Conservation (phyloP, 306 rosid species). For the Malus orientalis region DNA sequence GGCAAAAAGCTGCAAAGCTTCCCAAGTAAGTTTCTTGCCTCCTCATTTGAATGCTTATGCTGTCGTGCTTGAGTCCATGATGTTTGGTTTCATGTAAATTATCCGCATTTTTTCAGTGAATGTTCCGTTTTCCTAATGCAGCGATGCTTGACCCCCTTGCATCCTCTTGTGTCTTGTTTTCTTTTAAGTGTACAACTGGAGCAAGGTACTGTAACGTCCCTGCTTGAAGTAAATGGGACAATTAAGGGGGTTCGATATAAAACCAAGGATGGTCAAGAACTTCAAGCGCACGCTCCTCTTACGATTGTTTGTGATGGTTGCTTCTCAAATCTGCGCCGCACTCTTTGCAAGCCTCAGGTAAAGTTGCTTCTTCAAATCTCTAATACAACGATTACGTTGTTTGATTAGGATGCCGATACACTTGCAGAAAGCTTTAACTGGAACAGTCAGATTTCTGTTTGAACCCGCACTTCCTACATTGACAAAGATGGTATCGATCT, state of each 20-base stretch:
- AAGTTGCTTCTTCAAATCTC: constrained; percentile 5
- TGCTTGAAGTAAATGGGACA: constrained; percentile 46
- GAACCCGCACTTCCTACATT: neutral
- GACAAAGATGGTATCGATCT: neutral
- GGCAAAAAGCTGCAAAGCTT: constrained; percentile 49
- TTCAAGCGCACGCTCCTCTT: constrained; percentile 50
- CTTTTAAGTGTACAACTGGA: constrained; percentile 41
- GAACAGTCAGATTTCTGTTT: neutral
- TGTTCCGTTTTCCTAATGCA: neutral
- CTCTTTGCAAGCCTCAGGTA: constrained; percentile 60
- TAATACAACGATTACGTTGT: neutral
- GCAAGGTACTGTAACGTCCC: constrained; percentile 56
- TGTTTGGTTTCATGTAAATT: neutral
- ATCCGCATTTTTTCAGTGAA: neutral
- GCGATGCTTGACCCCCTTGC: neutral
- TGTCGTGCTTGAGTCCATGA: neutral
- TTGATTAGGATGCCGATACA: neutral
- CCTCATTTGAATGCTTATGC: neutral
- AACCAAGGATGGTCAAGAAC: constrained; percentile 40
- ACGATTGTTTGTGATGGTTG: constrained; percentile 67
- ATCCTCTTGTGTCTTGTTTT: neutral
- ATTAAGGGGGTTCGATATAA: constrained; percentile 57
- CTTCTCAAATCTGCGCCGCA: constrained; percentile 56
- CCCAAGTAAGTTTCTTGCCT: constrained; percentile 30
- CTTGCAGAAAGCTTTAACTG: neutral